Base-by-base conservation (phyloP, 371 early-diverging fungal species). In the Actinomucor elegans region DNA sequence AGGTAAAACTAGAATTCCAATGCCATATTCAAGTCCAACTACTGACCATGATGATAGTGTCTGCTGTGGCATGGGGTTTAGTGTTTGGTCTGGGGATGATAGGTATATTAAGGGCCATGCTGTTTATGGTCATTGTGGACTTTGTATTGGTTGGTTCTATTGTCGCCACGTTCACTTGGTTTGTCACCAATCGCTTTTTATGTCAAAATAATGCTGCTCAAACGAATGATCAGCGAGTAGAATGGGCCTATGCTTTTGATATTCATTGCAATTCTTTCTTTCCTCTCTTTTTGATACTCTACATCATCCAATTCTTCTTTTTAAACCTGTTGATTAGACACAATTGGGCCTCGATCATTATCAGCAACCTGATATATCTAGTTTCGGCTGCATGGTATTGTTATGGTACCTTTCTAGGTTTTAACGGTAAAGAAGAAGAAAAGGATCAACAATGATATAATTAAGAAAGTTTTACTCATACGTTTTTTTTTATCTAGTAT, bases 181-280 rank as follows among this genome's bases (percentile, higher is more conserved):
- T 71, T 53, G 70, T 52, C 23, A 78, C 92, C 3, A 95, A 94
- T 61, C 77, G 83, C 26, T 90, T 91, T 50, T 76, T 95, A 33
- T 67, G 87, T 41, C 85, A 86, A 49, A 78, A 71, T 47, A 85
- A 83, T 28, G 85, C 66, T 52, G 24, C 40, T 7, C 92, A 93
- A 51, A 80, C 90, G 4, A 82, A 82, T 3, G 91, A 91, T 48
- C 94, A 93, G 61, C 78, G 78, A 29, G 93, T 94, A 11, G 96
- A 95, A 70, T 94, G 93, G 93, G 87, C 87, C 32, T 94, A 94
- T 64, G 88, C 89, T n/a, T 91, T 94, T 57, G 94, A 94, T 63
- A 91, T 95, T 11, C 96, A 95, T 61, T 93, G 94, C 78, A 95
- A 95, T 61, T 74, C 94, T 10, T 94, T 92, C 64, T 91, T 94